Percentiles rank a stretch among this genome's conserved stretches.
phyloP scores from a whole-genome alignment of 2,329 filamentous ascomycete species.

The Aspergillus sp. region DNA sequence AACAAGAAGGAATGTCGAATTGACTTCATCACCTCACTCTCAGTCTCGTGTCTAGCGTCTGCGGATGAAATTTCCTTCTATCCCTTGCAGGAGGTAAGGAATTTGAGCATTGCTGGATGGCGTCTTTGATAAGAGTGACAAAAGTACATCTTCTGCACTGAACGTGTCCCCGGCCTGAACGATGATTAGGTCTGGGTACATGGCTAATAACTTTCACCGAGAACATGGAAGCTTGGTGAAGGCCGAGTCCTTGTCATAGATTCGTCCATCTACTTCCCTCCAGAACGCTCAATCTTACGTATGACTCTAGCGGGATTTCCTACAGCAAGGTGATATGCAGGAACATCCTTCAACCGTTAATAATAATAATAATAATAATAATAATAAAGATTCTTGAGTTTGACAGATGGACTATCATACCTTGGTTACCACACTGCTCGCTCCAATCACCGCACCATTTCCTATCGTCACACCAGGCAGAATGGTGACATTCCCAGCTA shows the following conservation, averaged over 20 bases:
- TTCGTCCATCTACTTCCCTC: slow-evolving; percentile 21
- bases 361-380: neutral
- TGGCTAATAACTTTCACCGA: neutral
- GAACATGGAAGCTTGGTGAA: neutral
- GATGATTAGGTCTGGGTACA: neutral
- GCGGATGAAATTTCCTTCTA: neutral
- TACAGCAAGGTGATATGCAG: slow-evolving; percentile 41
- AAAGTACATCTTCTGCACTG: neutral
- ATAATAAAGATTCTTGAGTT: neutral
- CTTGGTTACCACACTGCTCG: slow-evolving; percentile 81
- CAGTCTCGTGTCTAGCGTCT: neutral
- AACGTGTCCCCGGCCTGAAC: neutral
- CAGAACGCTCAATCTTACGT: slow-evolving; percentile 38
- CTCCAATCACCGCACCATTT: slow-evolving; percentile 70
- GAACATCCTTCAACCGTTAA: slow-evolving; percentile 35
- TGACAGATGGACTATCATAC: slow-evolving; percentile 26
- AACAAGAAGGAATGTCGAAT: neutral
- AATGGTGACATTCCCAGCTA: slow-evolving; percentile 70
- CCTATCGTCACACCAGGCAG: slow-evolving; percentile 78
- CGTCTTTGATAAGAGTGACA: neutral
- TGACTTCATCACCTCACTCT: neutral
- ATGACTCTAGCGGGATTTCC: slow-evolving; percentile 43
- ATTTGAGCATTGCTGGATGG: neutral
- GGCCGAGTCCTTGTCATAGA: neutral
- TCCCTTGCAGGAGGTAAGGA: slow-evolving; percentile 7